These are phyloP conservation scores for Juglanconis sp. DNA, from an alignment of 2,329 filamentous ascomycete genomes.

Conservation along the genomic window DNA sequence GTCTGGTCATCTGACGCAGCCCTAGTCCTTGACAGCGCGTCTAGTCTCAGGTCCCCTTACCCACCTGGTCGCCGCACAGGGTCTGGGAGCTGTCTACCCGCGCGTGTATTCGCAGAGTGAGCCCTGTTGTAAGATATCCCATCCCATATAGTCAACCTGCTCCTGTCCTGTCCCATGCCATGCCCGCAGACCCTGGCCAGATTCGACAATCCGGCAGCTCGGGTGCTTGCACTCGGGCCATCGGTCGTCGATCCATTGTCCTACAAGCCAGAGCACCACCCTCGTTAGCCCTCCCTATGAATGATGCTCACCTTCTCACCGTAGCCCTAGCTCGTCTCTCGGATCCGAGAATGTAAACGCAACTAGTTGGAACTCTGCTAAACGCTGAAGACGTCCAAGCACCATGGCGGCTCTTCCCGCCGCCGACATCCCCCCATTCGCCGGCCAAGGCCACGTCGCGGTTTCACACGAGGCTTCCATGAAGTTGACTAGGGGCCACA, in stretches of 20 bases:
- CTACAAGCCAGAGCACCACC: neutral
- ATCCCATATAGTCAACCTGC: neutral
- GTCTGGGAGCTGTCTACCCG: conserved; percentile 1
- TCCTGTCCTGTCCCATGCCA: conserved; percentile 1
- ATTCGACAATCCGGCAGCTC: neutral
- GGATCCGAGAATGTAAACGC: conserved; percentile 17
- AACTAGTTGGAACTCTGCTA: conserved; percentile 9
- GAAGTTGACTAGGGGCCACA: conserved; percentile 58
- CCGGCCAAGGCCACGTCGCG: conserved; percentile 24
- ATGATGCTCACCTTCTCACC: neutral
- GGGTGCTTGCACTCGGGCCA: neutral
- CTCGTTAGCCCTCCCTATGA: neutral
- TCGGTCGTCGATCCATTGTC: neutral
- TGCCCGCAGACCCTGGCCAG: neutral
- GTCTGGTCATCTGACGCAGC: neutral
- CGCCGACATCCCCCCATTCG: conserved; percentile 19
- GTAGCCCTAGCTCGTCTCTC: conserved; percentile 11
- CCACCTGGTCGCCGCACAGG: conserved; percentile 9
- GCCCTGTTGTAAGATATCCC: conserved; percentile 4
- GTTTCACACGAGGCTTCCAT: conserved; percentile 37
- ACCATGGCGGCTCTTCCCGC: conserved; percentile 17
- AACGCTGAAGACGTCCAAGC: conserved; percentile 2
- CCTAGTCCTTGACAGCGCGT: neutral
- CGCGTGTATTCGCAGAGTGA: neutral
- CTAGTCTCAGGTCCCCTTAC: conserved; percentile 9